Evolutionary conservation across 208 protist genomes (phyloP).

Genomic region (Kentomonas sorsogonicus): DNA sequence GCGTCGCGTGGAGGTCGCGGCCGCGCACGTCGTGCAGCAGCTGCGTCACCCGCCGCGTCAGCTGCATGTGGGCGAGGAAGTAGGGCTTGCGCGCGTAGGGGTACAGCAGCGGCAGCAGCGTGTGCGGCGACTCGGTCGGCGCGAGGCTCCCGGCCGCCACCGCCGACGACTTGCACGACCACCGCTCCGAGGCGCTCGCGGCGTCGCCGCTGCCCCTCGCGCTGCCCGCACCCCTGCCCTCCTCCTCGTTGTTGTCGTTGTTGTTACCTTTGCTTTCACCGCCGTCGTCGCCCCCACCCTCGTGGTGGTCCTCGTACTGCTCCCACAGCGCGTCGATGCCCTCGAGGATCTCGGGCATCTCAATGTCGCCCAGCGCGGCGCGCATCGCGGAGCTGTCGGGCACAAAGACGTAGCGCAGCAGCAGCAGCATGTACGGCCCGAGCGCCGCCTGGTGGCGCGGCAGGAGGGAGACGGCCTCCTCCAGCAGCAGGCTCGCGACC

Average conservation of each 20-base stretch:
- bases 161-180: neutral
- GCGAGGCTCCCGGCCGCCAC: neutral
- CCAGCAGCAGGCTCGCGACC: conserved; percentile 48
- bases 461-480: conserved; percentile 33
- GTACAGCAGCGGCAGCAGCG: conserved; percentile 22
- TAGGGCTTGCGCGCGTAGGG: conserved; percentile 67
- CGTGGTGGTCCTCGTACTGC: neutral
- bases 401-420: conserved; percentile 68
- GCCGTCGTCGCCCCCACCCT: neutral
- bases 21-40: conserved; percentile 43
- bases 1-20: conserved; percentile 40
- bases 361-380: conserved; percentile 20
- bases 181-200: too few relatives aligned
- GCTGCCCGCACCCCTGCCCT: too few relatives aligned
- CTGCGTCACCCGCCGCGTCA: conserved; percentile 30
- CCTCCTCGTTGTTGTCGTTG: too few relatives aligned
- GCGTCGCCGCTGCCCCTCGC: too few relatives aligned
- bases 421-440: conserved; percentile 41
- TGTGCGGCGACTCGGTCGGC: neutral
- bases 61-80: conserved; percentile 63
- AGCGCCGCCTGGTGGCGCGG: conserved; percentile 57
- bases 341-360: conserved; percentile 23
- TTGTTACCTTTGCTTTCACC: too few relatives aligned
- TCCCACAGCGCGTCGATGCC: conserved; percentile 10
- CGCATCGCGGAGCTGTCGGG: conserved; percentile 38